Evolutionary conservation across 1,284 basidiomycete species (phyloP), one percentile per base, ranked within the genome.

Genomic region (Hypsizygus ulmarius): DNA sequence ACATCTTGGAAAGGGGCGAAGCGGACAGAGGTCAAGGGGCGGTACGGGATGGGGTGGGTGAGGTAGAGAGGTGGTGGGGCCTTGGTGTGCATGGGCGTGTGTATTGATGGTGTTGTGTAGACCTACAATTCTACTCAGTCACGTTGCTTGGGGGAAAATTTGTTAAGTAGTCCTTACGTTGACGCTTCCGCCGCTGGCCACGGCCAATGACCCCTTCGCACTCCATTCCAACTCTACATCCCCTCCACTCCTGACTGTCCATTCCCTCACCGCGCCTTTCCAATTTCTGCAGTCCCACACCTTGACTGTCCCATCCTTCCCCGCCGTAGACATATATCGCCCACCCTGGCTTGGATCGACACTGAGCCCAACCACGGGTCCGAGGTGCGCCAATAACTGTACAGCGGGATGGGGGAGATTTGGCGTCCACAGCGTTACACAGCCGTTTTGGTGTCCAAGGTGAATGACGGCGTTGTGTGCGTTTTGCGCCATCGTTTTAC

Each of bases 231-330:
- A 57, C 55, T 84, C 81, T 0, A 78, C 75, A 28, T 72, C 66
- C 6, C 71, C 67, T 1, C 78, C 80, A 38, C 83, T 79, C 48
- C 92, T 75, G 11, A 85, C 77, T 9, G 66, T 72, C 93, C 94
- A 97, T 52, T 87, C 82, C 42, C 91, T 72, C 28, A 97, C 81
- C 2, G 87, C 82, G 19, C 87, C 87, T 57, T 90, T 93, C 87
- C 95, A 96, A 74, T 93, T 97, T 43, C 97, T 73, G 60, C 86
- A 90, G 70, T 99, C 97, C 97, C 96, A 99, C 7, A 90, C 78
- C 63, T 98, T 99, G 53, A 99, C 89, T 0, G 71, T 81, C 0
- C 93, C 90, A 59, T 99, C 97, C 54, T 87, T 74, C 0, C 95
- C 94, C 2, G 87, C 78, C 0, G 93, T 97, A 0, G 91, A 88